A percentile compares a stretch with the other conserved stretches of the same genome.
These are phyloP conservation scores for Sporothrix schenckii DNA, from an alignment of 2,329 filamentous ascomycete genomes.

Conservation along the genomic window DNA sequence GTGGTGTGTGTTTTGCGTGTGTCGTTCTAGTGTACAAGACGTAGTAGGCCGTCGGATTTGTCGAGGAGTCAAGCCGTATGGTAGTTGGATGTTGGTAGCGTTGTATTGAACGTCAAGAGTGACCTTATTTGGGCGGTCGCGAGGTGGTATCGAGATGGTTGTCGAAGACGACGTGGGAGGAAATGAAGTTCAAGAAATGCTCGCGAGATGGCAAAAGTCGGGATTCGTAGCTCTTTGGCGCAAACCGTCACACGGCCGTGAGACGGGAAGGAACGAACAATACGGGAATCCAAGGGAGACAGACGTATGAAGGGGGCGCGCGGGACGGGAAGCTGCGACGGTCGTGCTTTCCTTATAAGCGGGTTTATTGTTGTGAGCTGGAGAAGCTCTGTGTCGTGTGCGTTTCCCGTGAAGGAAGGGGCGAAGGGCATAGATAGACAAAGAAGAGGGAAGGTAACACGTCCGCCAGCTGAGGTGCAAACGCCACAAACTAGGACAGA, in stretches of 20 bases:
- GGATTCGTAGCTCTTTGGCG: not conserved
- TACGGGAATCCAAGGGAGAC: not conserved
- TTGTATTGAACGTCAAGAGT: slow-evolving; percentile 2
- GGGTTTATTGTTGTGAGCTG: not conserved
- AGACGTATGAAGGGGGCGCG: not conserved
- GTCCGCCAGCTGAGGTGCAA: not conserved
- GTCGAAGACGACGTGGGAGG: not conserved
- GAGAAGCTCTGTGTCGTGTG: not conserved
- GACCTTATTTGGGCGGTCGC: not conserved
- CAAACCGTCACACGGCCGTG: not conserved
- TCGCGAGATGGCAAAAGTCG: not conserved
- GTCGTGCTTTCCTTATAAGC: not conserved
- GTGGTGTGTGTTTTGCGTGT: not conserved
- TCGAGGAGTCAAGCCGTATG: not conserved
- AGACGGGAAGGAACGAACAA: not conserved
- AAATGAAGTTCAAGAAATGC: not conserved
- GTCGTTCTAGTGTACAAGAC: not conserved
- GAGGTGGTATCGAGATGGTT: slow-evolving; percentile 4
- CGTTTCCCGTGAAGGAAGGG: not conserved
- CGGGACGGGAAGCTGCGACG: slow-evolving; percentile 23
- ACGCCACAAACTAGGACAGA: not conserved
- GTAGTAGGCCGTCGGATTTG: not conserved
- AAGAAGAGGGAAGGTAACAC: not conserved
- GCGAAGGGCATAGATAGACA: not conserved
- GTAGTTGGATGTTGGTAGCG: slow-evolving; percentile 9